Evolutionary conservation across 768 basidiomycete genomes (phyloP), one percentile per base, ranked within the genome.

Genomic region (Russula abietina): DNA sequence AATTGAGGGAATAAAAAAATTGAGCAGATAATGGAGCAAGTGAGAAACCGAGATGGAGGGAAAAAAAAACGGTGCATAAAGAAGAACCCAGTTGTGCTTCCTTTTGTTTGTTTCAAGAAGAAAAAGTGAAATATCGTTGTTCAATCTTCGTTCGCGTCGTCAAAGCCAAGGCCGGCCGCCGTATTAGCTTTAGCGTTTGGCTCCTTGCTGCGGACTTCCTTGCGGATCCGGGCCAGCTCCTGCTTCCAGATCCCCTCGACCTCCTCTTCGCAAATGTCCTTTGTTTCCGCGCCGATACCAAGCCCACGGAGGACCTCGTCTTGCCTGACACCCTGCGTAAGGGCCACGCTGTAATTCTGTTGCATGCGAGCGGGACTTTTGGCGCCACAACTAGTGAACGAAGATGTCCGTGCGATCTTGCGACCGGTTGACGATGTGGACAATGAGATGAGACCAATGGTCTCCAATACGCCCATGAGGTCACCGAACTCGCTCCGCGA

Each of bases 401-500:
- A 89, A 4, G 78, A 69, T 3, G 84, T 78, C 22, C 88, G 82
- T 39, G 80, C 75, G 55, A 90, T 76, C 1, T 77, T 71, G 39
- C 83, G 80, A 51, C 79, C 65, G 24, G 73, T 65, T 56, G 70
- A 56, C 64, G 71, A 75, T 12, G 77, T 33, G 19, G 72, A 74
- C 3, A 80, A 66, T 54, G 78, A 76, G 10, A 88, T 73, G 8
- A 90, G 76, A 2, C 91, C 91, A 8, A 82, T 79, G 4, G 87
- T 88, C 73, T 93, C 91, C 41, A 93, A 74, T 53, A 92, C 75
- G 28, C 82, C 80, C 0, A 88, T 69, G 3, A 93, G 77, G 67
- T 93, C 91, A 0, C 79, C 76, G 66, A 93, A 91, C 68, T 92
- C 90, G 70, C 82, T 88, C 10, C 88, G 79, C 11, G 86, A 88